Conservation (phyloP, 139 green algal genomes). For the Pleodorina starrii region DNA sequence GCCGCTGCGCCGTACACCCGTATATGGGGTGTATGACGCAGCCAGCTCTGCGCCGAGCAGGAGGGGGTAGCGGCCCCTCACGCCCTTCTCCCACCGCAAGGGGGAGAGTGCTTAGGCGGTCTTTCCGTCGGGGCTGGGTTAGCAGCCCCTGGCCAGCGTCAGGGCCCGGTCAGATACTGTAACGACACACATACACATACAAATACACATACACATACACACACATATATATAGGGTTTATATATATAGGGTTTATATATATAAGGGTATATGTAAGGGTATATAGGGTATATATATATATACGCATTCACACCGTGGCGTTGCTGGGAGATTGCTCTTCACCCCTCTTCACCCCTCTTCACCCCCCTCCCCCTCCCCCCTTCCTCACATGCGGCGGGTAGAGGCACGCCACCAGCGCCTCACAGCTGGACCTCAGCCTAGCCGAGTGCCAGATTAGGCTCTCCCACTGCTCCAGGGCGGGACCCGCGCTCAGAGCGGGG, state of each 20-base stretch:
- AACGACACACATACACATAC: background rate
- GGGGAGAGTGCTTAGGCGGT: too few species aligned
- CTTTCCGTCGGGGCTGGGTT: too few species aligned
- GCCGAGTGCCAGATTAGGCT: conserved; percentile 25
- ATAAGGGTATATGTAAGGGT: background rate
- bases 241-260: background rate
- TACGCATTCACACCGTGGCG: background rate
- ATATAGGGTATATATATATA: background rate
- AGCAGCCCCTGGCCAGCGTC: too few species aligned
- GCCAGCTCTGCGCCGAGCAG: too few species aligned
- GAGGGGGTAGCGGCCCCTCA: too few species aligned
- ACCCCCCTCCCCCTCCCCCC: background rate
- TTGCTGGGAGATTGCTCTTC: background rate
- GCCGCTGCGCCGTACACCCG: too few species aligned
- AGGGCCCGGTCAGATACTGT: background rate
- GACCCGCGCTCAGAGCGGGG: background rate
- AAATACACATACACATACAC: background rate
- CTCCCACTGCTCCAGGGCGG: conserved; percentile 46
- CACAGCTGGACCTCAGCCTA: background rate
- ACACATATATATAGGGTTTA: background rate
- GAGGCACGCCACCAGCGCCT: conserved; percentile 30
- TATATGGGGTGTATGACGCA: too few species aligned
- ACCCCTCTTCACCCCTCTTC: background rate
- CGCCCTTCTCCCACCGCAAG: too few species aligned
- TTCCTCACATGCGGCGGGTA: conserved; percentile 35